Conservation (phyloP, 495 filamentous ascomycete species). For the Cladorrhinum samala region DNA sequence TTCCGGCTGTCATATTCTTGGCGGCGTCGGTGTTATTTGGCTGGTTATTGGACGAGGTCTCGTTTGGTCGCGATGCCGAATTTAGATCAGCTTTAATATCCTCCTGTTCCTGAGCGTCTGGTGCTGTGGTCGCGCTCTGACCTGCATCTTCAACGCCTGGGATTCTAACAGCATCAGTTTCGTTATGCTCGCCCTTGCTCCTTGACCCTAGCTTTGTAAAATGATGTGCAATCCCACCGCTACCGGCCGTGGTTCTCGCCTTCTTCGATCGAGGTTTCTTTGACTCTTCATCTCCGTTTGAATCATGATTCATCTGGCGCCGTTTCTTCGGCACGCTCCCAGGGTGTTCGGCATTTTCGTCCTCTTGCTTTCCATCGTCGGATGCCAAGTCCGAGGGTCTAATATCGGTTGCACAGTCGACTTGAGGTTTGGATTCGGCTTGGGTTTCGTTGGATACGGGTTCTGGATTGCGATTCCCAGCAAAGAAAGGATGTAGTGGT, state of each 20-base stretch:
- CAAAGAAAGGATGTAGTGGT: constrained; percentile 30
- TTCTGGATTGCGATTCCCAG: constrained; percentile 10
- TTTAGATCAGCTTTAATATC: too few species aligned
- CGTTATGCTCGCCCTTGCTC: neutral
- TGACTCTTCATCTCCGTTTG: constrained; percentile 3
- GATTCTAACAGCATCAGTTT: neutral
- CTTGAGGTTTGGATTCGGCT: neutral
- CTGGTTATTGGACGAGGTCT: neutral
- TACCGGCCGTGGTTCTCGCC: constrained; percentile 9
- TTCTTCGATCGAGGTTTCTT: constrained; percentile 14
- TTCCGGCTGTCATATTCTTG: neutral
- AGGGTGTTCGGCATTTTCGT: neutral
- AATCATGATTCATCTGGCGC: constrained; percentile 37
- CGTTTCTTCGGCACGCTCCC: constrained; percentile 16
- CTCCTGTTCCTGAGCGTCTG: neutral
- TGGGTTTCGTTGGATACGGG: neutral
- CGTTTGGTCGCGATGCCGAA: too few species aligned
- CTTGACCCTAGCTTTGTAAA: constrained; percentile 10
- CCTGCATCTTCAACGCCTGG: neutral
- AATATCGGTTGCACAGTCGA: neutral
- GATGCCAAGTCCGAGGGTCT: neutral
- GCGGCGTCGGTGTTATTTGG: neutral
- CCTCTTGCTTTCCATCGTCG: neutral
- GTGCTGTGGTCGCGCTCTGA: too few species aligned
- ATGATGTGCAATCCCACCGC: constrained; percentile 16